Evolutionary conservation across 2,329 filamentous ascomycete species (phyloP).

Genomic region (Cryphonectria carpinicola): DNA sequence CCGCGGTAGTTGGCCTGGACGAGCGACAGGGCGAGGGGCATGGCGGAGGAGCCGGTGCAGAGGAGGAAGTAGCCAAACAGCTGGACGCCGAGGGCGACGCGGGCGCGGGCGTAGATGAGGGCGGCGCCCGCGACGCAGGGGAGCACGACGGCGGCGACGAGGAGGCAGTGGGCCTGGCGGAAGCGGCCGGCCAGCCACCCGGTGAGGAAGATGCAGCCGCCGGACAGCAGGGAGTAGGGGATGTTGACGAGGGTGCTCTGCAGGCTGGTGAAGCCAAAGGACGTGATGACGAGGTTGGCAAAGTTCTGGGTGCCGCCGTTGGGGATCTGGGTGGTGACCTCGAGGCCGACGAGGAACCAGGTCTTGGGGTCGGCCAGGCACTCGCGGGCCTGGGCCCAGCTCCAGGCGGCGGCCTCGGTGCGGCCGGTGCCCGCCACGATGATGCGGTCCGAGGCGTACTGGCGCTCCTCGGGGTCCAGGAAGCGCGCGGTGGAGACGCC

Average conservation of each 20-base stretch:
- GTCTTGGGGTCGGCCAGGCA: conserved; percentile 62
- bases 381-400: conserved; percentile 55
- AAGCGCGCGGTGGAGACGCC: conserved; percentile 60
- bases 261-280: conserved; percentile 59
- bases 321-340: conserved; percentile 60
- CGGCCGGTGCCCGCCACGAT: conserved; percentile 55
- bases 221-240: conserved; percentile 58
- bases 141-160: conserved; percentile 54
- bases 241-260: conserved; percentile 62
- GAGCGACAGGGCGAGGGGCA: conserved; percentile 59
- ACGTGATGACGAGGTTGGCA: conserved; percentile 59
- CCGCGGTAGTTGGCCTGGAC: conserved; percentile 60
- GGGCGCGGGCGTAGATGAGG: conserved; percentile 53
- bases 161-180: conserved; percentile 54
- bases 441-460: conserved; percentile 51
- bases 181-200: conserved; percentile 57
- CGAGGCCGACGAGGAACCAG: conserved; percentile 60
- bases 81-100: conserved; percentile 47
- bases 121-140: conserved; percentile 57
- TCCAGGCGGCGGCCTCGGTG: conserved; percentile 53
- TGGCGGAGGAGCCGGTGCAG: conserved; percentile 54
- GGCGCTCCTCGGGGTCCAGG: conserved; percentile 60
- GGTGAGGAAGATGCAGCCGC: conserved; percentile 50
- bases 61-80: conserved; percentile 63
- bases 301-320: conserved; percentile 66